Percentiles rank a stretch among this genome's conserved stretches.
These are phyloP conservation scores for Pterocarpus santalinus DNA, from an alignment of 306 rosid genomes.

Conservation along the genomic window DNA sequence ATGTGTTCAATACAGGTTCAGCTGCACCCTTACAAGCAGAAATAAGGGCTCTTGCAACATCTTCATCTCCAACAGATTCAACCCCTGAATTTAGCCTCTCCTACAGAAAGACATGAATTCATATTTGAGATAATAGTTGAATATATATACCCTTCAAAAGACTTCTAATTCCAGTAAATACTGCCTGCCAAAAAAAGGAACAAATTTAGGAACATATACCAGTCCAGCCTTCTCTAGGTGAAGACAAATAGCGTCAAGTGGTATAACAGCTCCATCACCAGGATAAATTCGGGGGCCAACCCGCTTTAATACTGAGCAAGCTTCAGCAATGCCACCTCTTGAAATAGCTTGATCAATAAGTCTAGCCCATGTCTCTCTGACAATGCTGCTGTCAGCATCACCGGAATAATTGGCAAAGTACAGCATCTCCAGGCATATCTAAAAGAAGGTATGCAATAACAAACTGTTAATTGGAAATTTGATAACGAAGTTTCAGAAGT, in stretches of 20 bases:
- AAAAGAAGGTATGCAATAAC: slow-evolving; percentile 50
- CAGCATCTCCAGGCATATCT: slow-evolving; percentile 94
- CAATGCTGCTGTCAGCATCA: slow-evolving; percentile 84
- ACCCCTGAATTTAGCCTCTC: slow-evolving; percentile 82
- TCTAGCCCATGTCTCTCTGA: slow-evolving; percentile 95
- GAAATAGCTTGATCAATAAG: slow-evolving; percentile 92
- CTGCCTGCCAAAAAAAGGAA: slow-evolving; percentile 16
- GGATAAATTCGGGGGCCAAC: slow-evolving; percentile 96
- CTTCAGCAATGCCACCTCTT: slow-evolving; percentile 93
- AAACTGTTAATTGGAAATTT: slow-evolving; percentile 31
- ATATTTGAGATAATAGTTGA: not conserved
- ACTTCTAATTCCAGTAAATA: not conserved
- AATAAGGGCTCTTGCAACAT: slow-evolving; percentile 90
- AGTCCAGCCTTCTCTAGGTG: slow-evolving; percentile 96
- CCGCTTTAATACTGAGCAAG: slow-evolving; percentile 91
- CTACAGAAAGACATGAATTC: slow-evolving; percentile 54
- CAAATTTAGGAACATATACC: slow-evolving; percentile 57
- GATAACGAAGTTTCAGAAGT: not conserved
- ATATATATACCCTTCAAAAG: not conserved
- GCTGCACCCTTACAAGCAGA: slow-evolving; percentile 95
- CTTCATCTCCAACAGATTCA: slow-evolving; percentile 94
- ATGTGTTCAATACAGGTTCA: slow-evolving; percentile 90
- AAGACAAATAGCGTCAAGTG: slow-evolving; percentile 85
- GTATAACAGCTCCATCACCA: slow-evolving; percentile 88
- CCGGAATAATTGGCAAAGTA: slow-evolving; percentile 94